Percentiles rank a stretch among this genome's conserved stretches.
phyloP scores from a whole-genome alignment of 75 land plant species.

The Azolla pinnata region DNA sequence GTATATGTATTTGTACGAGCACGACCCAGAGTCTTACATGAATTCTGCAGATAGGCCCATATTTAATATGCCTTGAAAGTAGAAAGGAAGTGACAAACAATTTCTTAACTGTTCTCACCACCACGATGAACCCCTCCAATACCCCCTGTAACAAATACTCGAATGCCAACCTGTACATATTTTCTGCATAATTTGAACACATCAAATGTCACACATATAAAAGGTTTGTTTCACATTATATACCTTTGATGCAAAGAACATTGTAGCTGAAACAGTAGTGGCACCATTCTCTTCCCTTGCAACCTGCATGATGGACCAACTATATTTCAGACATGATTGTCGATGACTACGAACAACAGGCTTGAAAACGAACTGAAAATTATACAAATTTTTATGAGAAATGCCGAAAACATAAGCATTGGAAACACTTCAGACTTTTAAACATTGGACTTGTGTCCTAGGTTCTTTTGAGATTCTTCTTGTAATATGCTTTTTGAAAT shows the following conservation, averaged over 20 bases:
- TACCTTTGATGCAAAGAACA: slow-evolving; percentile 94
- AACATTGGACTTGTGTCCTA: no score
- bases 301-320: slow-evolving; percentile 36
- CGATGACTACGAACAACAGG: no score
- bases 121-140: slow-evolving; percentile 96
- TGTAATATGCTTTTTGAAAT: no score
- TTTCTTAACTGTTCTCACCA: slow-evolving; percentile 70
- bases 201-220: neutral
- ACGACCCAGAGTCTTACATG: no score
- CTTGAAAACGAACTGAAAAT: no score
- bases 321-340: neutral
- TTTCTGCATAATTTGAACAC: neutral
- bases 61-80: neutral
- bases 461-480: no score
- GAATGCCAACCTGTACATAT: slow-evolving; percentile 64
- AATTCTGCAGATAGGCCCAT: no score
- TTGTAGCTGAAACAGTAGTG: slow-evolving; percentile 95
- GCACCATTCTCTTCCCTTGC: slow-evolving; percentile 81
- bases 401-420: no score
- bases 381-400: no score
- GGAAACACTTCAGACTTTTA: no score
- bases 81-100: neutral
- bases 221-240: neutral
- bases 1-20: no score
- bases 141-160: slow-evolving; percentile 89